Conservation (phyloP, 352 stramenopile species). For the Aphanomyces astaci region DNA sequence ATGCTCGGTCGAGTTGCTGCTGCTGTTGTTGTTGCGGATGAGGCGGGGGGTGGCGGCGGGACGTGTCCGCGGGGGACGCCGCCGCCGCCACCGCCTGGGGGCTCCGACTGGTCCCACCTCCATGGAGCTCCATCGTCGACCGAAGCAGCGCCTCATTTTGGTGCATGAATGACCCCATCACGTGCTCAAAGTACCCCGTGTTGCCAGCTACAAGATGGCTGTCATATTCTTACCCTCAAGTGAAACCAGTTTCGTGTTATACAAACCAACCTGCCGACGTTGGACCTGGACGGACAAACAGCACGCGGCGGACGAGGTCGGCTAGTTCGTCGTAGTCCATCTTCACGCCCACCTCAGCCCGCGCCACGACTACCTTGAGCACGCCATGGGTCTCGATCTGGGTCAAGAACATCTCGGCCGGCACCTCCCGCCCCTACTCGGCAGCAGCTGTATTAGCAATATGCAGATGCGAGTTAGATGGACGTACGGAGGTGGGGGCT, state of each 20-base stretch:
- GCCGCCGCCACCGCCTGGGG: no score
- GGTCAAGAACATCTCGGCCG: background rate
- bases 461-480: no score
- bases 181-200: background rate
- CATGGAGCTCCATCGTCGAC: background rate
- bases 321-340: slow-evolving; percentile 63
- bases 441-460: no score
- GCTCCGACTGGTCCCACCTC: no score
- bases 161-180: background rate
- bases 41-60: background rate
- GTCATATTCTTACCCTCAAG: background rate
- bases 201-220: background rate
- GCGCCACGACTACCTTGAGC: slow-evolving; percentile 58
- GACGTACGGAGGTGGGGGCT: no score
- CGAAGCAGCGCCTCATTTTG: background rate
- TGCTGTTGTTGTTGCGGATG: background rate
- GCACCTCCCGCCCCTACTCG: no score
- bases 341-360: slow-evolving; percentile 56
- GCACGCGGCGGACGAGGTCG: slow-evolving; percentile 49
- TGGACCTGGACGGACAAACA: slow-evolving; percentile 24
- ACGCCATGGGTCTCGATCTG: slow-evolving; percentile 48
- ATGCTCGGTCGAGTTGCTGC: background rate
- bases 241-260: background rate
- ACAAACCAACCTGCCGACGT: background rate
- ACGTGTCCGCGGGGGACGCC: no score